A percentile compares a stretch with the other conserved stretches of the same genome.
phyloP scores from a whole-genome alignment of 495 filamentous ascomycete genomes.

The Penicillium chermesinum region DNA sequence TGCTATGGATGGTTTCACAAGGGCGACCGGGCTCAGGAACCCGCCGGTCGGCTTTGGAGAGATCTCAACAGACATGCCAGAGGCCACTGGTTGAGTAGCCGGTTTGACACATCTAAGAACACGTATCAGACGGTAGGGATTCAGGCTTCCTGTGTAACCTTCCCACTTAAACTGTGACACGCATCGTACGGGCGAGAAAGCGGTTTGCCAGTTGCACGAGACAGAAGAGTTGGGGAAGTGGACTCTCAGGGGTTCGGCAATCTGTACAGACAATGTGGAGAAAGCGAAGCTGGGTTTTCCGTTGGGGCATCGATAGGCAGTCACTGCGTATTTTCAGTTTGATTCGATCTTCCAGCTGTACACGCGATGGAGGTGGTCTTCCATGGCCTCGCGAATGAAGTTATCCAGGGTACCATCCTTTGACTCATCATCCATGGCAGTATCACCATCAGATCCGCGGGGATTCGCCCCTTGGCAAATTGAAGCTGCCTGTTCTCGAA shows the following conservation, averaged over 20 bases:
- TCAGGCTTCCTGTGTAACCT: neutral
- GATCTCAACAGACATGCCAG: neutral
- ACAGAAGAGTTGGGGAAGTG: too few relatives aligned
- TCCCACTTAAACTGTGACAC: neutral
- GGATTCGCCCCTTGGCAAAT: conserved; percentile 52
- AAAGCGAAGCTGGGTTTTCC: neutral
- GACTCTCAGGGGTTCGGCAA: too few relatives aligned
- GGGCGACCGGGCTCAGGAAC: neutral
- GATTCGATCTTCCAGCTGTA: conserved; percentile 40
- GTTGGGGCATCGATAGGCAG: neutral
- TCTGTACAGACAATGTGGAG: too few relatives aligned
- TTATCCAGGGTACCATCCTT: conserved; percentile 45
- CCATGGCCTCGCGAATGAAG: conserved; percentile 60
- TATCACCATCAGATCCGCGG: conserved; percentile 42
- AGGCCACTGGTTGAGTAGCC: neutral
- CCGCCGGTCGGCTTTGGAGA: neutral
- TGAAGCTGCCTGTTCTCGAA: conserved; percentile 56
- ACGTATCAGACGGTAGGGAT: neutral
- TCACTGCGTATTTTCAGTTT: conserved; percentile 22
- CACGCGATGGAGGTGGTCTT: conserved; percentile 38
- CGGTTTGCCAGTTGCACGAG: too few relatives aligned
- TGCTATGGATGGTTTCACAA: neutral
- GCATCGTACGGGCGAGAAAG: neutral
- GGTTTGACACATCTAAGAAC: neutral
- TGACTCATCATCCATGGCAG: conserved; percentile 30